Percentiles rank a stretch among this genome's conserved stretches.
phyloP scores from a whole-genome alignment of 129 eudicot genomes.

The Arctium lappa region DNA sequence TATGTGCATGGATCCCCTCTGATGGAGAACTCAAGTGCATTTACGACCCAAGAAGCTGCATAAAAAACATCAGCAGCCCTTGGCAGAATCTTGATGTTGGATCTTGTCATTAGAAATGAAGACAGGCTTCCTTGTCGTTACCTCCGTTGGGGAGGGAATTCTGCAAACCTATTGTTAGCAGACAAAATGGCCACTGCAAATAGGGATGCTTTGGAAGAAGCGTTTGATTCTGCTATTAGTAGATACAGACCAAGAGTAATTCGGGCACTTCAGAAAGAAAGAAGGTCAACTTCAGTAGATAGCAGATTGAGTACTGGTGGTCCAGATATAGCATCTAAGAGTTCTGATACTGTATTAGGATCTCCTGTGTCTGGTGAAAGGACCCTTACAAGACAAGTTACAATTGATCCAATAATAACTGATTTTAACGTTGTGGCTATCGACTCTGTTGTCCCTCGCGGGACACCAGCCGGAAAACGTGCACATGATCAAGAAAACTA shows the following conservation, averaged over 20 bases:
- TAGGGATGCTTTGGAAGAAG: constrained; percentile 63
- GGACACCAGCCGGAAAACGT: constrained; percentile 94
- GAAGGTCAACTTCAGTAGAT: constrained; percentile 85
- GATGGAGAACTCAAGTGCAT: constrained; percentile 73
- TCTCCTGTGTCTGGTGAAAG: constrained; percentile 58
- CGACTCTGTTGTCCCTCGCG: constrained; percentile 96
- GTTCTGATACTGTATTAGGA: constrained; percentile 44
- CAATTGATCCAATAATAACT: constrained; percentile 38
- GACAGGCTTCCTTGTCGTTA: constrained; percentile 92
- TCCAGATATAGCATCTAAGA: constrained; percentile 48
- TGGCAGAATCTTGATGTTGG: constrained; percentile 90
- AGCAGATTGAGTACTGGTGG: constrained; percentile 58
- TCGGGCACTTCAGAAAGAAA: constrained; percentile 75
- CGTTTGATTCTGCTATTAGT: constrained; percentile 71
- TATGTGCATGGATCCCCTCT: constrained; percentile 91
- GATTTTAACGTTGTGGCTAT: constrained; percentile 77
- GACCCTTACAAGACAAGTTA: constrained; percentile 46
- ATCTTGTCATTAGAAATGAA: constrained; percentile 96
- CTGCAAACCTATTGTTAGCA: constrained; percentile 79
- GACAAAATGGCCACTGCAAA: constrained; percentile 59
- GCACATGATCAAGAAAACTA: constrained; percentile 78
- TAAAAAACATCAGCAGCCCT: constrained; percentile 85
- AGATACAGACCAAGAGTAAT: constrained; percentile 75
- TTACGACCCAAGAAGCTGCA: constrained; percentile 68
- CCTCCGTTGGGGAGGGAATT: constrained; percentile 95